These are phyloP conservation scores for Lipomyces oligophaga DNA, from an alignment of 805 yeast species.

Conservation along the genomic window DNA sequence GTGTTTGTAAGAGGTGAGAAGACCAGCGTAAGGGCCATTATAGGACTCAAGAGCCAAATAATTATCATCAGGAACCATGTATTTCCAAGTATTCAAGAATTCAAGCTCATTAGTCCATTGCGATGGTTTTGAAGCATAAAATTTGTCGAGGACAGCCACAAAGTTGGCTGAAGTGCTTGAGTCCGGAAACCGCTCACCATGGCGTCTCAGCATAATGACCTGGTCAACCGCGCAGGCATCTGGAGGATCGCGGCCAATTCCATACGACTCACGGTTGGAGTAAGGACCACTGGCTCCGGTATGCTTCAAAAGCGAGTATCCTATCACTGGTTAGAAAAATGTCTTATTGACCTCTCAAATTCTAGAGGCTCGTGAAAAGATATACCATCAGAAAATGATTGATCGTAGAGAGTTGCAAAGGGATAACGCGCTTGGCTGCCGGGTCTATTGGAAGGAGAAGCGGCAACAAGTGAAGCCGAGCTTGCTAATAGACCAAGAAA, in stretches of 20 bases:
- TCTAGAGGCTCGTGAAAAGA: too few species aligned
- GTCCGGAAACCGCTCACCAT: constrained; percentile 57
- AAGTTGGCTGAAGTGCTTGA: constrained; percentile 31
- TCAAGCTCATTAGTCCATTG: constrained; percentile 42
- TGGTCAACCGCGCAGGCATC: constrained; percentile 50
- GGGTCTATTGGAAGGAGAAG: too few species aligned
- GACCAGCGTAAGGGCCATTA: constrained; percentile 52
- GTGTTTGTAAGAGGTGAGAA: constrained; percentile 46
- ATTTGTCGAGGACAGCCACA: constrained; percentile 33
- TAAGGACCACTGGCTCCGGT: constrained; percentile 56
- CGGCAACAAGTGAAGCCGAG: too few species aligned
- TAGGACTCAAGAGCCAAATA: constrained; percentile 51
- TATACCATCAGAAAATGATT: too few species aligned
- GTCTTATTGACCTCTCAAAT: too few species aligned
- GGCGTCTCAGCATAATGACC: constrained; percentile 51
- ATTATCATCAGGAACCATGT: constrained; percentile 36
- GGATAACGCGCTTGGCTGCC: too few species aligned
- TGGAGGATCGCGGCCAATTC: constrained; percentile 53
- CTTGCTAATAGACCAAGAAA: too few species aligned
- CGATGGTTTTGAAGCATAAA: constrained; percentile 27
- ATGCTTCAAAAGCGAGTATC: constrained; percentile 47
- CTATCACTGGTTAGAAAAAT: too few species aligned
- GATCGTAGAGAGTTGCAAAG: too few species aligned
- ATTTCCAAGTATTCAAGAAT: constrained; percentile 48
- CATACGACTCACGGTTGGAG: constrained; percentile 48